Base-by-base conservation (phyloP, 2,329 filamentous ascomycete species). In the Fusarium torulosum region DNA sequence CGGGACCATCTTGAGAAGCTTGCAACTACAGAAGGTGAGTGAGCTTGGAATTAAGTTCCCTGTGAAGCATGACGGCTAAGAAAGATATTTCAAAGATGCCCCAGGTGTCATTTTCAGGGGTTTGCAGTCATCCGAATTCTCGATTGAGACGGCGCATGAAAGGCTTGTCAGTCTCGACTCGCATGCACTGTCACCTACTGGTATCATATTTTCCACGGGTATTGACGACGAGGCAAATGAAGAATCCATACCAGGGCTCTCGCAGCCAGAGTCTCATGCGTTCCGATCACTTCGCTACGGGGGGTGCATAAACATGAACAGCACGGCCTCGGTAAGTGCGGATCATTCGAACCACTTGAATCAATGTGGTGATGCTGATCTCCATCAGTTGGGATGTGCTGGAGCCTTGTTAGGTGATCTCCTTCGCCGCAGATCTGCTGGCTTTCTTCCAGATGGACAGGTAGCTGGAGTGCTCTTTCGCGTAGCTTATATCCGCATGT, bases 321-420 rank as follows among this genome's bases (percentile, higher is more conserved):
- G 91, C 71, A 82, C 79, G 7, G 76, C 91, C 14, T 92, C 93
- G 4, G 90, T 92, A 75, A 55, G 31, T 31, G 11, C 33, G 4
- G 15, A 7, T 10, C 51, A 10, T 35, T 7, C 2, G 20, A 13
- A 11, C 29, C 25, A n/a, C 29, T 8, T 2, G 19, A 13, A 11
- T 15, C 21, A 13, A 13, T 33, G 35, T 9, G 27, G 11, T n/a
- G 17, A 37, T 23, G 37, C 45, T 73, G n/a, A 74, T 33, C 9
- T 23, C 35, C n/a, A 17, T 23, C 55, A 89, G 81, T 82, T 97
- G 46, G 92, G 93, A 4, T 98, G 96, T 78, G 91, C 91, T 25
- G 93, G 94, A n/a, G 94, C 94, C 25, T 80, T 98, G 4, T 79
- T 98, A n/a, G 85, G 86, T 7, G 92, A 96, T 67, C 78, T 97